Percentiles rank a stretch among this genome's conserved stretches.
phyloP scores from a whole-genome alignment of 2,329 filamentous ascomycete genomes.

The Ophiobolus disseminans region DNA sequence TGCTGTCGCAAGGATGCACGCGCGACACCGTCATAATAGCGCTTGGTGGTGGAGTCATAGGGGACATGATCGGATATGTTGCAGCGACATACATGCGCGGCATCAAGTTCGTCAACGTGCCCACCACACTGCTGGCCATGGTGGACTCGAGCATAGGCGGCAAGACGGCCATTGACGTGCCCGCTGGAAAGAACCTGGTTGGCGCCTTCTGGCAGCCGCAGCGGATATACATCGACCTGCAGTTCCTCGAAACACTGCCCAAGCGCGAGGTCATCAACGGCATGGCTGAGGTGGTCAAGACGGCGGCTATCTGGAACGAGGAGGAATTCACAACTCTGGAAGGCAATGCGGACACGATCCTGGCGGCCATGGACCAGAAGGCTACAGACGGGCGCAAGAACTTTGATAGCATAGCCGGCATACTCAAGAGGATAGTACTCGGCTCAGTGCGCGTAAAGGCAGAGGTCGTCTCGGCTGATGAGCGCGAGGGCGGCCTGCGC shows the following conservation, averaged over 20 bases:
- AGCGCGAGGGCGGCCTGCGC: slow-evolving; percentile 89
- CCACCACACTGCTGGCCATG: slow-evolving; percentile 94
- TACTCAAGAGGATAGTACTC: slow-evolving; percentile 71
- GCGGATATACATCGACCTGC: slow-evolving; percentile 91
- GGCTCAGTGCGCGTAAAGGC: slow-evolving; percentile 95
- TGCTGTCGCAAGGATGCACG: slow-evolving; percentile 89
- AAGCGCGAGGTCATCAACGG: slow-evolving; percentile 95
- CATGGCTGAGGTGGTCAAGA: slow-evolving; percentile 98
- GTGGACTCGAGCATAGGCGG: slow-evolving; percentile 98
- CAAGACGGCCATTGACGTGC: slow-evolving; percentile 97
- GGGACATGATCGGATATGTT: slow-evolving; percentile 97
- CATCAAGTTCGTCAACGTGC: slow-evolving; percentile 94
- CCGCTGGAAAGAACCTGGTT: slow-evolving; percentile 93
- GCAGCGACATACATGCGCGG: slow-evolving; percentile 99
- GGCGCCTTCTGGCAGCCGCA: slow-evolving; percentile 96
- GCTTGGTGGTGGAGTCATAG: slow-evolving; percentile 93
- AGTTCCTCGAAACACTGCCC: slow-evolving; percentile 88
- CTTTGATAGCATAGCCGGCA: slow-evolving; percentile 69
- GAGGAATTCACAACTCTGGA: slow-evolving; percentile 85
- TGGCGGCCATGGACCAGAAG: slow-evolving; percentile 72
- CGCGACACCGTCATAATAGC: slow-evolving; percentile 95
- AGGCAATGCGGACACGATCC: slow-evolving; percentile 77
- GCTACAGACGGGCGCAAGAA: slow-evolving; percentile 63
- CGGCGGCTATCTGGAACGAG: slow-evolving; percentile 94
- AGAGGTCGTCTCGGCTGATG: slow-evolving; percentile 90